These are phyloP conservation scores for Neodidymelliopsis sp. DNA, from an alignment of 2,329 filamentous ascomycete species.

Conservation along the genomic window DNA sequence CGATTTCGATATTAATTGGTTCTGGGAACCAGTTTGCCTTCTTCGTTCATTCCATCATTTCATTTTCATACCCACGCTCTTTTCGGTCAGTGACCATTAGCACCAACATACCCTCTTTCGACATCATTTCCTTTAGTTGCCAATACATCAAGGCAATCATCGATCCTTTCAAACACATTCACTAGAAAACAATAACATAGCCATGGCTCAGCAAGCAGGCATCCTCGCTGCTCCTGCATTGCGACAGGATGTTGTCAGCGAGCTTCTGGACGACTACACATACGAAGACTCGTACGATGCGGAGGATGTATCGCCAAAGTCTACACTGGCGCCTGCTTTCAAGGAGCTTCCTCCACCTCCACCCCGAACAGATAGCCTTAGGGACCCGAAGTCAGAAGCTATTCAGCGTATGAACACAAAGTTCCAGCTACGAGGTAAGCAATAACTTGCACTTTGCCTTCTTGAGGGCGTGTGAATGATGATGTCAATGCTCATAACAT, in stretches of 20 bases:
- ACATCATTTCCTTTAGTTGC: slow-evolving; percentile 13
- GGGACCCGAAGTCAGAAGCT: slow-evolving; percentile 37
- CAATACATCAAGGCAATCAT: not conserved
- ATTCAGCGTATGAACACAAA: slow-evolving; percentile 37
- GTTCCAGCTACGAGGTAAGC: slow-evolving; percentile 48
- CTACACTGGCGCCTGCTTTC: slow-evolving; percentile 33
- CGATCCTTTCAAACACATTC: not conserved
- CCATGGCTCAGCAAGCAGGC: slow-evolving; percentile 35
- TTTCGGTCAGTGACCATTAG: slow-evolving; percentile 19
- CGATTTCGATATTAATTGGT: slow-evolving; percentile 31
- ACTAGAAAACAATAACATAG: slow-evolving; percentile 32
- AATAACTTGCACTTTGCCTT: not conserved
- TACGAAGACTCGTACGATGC: slow-evolving; percentile 34
- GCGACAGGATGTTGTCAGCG: slow-evolving; percentile 50
- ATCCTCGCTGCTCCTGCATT: slow-evolving; percentile 36
- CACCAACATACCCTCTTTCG: not conserved
- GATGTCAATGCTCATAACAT: slow-evolving; percentile 4
- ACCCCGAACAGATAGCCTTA: slow-evolving; percentile 31
- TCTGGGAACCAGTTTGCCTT: slow-evolving; percentile 29
- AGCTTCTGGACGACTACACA: slow-evolving; percentile 49
- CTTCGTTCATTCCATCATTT: slow-evolving; percentile 29
- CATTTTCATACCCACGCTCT: slow-evolving; percentile 18
- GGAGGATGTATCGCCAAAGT: slow-evolving; percentile 21
- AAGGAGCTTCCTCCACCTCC: slow-evolving; percentile 45
- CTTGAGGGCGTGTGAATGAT: no score